Percentiles rank a stretch among this genome's conserved stretches.
Conservation (phyloP, 495 filamentous ascomycete species). For the Talaromyces thailandensis region DNA sequence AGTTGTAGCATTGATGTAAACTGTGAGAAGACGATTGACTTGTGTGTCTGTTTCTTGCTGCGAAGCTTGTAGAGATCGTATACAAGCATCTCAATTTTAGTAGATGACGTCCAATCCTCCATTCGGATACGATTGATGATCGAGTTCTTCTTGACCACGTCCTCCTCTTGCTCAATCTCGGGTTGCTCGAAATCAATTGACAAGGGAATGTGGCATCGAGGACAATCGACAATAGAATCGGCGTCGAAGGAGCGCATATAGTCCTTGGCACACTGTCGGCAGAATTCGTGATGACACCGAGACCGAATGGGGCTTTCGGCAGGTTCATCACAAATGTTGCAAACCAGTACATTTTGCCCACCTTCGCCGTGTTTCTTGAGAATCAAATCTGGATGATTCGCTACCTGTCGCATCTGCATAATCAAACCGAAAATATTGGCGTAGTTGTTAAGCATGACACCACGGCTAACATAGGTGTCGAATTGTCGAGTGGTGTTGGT, state of each 20-base stretch:
- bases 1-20: slow-evolving; percentile 67
- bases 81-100: slow-evolving; percentile 93
- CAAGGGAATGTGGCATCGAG: slow-evolving; percentile 81
- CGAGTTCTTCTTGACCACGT: slow-evolving; percentile 76
- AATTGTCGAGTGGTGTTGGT: slow-evolving; percentile 77
- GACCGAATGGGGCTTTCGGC: slow-evolving; percentile 92
- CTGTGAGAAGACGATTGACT: slow-evolving; percentile 71
- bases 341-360: slow-evolving; percentile 85
- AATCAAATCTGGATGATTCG: slow-evolving; percentile 91
- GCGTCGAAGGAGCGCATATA: slow-evolving; percentile 67
- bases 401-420: slow-evolving; percentile 95
- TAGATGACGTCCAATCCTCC: slow-evolving; percentile 94
- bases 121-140: slow-evolving; percentile 98
- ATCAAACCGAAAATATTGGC: slow-evolving; percentile 76
- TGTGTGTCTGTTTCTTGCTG: slow-evolving; percentile 82
- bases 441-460: slow-evolving; percentile 95
- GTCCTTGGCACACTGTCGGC: slow-evolving; percentile 76
- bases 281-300: slow-evolving; percentile 90
- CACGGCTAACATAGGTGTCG: slow-evolving; percentile 88
- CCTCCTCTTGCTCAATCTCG: slow-evolving; percentile 81
- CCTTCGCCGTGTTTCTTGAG: slow-evolving; percentile 76
- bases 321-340: slow-evolving; percentile 88
- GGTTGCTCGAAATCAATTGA: slow-evolving; percentile 90
- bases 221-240: slow-evolving; percentile 64
- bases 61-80: slow-evolving; percentile 86